These are phyloP conservation scores for Petrea volubilis DNA, from an alignment of 257 asterid species.

Conservation along the genomic window DNA sequence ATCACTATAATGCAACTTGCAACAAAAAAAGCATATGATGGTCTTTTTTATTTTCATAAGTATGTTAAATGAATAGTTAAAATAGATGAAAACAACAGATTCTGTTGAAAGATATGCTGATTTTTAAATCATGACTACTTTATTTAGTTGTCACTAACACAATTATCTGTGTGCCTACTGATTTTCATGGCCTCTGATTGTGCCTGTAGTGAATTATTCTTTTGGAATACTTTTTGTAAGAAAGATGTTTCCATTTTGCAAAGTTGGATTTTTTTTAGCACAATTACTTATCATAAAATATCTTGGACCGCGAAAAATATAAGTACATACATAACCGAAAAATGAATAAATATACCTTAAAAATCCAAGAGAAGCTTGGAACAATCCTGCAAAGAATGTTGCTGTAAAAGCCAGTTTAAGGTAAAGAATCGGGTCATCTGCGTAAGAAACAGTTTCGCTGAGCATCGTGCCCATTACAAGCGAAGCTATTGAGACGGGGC, in stretches of 20 bases:
- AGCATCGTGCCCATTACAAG: conserved; percentile 97
- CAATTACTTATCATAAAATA: conserved; percentile 3
- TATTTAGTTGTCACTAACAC: conserved; percentile 1
- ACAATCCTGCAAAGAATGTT: conserved; percentile 81
- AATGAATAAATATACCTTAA: conserved; percentile 46
- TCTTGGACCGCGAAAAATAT: neutral
- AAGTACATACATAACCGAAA: neutral
- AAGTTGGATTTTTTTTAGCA: conserved; percentile 12
- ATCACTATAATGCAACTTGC: too few species aligned
- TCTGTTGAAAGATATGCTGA: conserved; percentile 4
- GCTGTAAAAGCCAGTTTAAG: conserved; percentile 87
- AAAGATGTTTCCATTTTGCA: conserved; percentile 39
- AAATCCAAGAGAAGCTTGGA: conserved; percentile 84
- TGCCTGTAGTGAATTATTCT: conserved; percentile 33
- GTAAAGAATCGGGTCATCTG: conserved; percentile 56
- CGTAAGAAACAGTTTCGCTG: conserved; percentile 54
- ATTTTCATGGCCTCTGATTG: conserved; percentile 13
- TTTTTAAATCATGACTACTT: neutral
- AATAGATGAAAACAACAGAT: neutral
- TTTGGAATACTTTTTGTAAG: conserved; percentile 23
- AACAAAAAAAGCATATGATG: neutral
- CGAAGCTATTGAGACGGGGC: conserved; percentile 91
- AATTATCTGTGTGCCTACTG: conserved; percentile 1
- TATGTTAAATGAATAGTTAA: too few species aligned
- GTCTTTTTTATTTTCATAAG: neutral